A percentile compares a stretch with the other conserved stretches of the same genome.
Evolutionary conservation across 768 basidiomycete species (phyloP).

Genomic region (Cystobasidium ongulense): DNA sequence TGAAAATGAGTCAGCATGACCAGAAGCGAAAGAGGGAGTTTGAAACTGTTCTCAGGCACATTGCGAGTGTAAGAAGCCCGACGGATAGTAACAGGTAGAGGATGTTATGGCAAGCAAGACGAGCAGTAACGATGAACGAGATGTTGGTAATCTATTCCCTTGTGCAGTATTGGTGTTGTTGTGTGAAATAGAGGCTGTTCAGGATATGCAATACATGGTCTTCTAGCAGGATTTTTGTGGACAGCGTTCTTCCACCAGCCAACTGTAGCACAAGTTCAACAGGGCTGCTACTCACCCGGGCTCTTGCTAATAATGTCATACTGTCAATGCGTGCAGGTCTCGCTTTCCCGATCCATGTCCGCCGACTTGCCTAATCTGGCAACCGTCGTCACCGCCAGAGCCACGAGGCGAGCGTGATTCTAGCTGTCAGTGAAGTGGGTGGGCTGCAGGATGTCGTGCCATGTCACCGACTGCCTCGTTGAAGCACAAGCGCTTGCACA

Average conservation of each 20-base stretch:
- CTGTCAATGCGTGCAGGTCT: neutral
- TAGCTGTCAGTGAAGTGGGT: neutral
- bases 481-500: too few species aligned
- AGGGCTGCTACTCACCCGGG: too few species aligned
- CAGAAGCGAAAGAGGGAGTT: slow-evolving; percentile 43
- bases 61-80: slow-evolving; percentile 1
- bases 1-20: slow-evolving; percentile 38
- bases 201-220: too few species aligned
- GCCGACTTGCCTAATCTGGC: neutral
- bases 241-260: too few species aligned
- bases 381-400: neutral
- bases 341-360: neutral
- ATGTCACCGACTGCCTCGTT: too few species aligned
- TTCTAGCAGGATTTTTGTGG: too few species aligned
- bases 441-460: too few species aligned
- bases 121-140: too few species aligned
- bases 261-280: too few species aligned
- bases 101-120: too few species aligned
- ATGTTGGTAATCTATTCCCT: too few species aligned
- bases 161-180: neutral
- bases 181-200: neutral
- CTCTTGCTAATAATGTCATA: too few species aligned
- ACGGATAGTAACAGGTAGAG: neutral
- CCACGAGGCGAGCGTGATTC: neutral
- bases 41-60: slow-evolving; percentile 33